A percentile compares a stretch with the other conserved stretches of the same genome.
phyloP scores from a whole-genome alignment of 2,329 filamentous ascomycete genomes.

The Paecilomyces sp. region DNA sequence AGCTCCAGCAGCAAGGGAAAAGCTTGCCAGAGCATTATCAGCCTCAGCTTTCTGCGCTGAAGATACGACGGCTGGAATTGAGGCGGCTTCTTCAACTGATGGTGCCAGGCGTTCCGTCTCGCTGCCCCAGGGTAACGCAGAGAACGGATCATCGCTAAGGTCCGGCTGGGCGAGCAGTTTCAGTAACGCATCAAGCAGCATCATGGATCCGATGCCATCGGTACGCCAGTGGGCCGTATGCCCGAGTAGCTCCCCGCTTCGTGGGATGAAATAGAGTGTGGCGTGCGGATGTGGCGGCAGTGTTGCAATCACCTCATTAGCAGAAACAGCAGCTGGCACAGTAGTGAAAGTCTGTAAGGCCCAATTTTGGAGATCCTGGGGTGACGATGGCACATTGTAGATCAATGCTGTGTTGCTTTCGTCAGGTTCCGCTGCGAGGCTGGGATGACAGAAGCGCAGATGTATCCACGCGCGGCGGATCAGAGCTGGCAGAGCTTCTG shows the following conservation, averaged over 20 bases:
- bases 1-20: constrained; percentile 11
- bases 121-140: constrained; percentile 16
- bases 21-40: constrained; percentile 9
- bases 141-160: neutral
- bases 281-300: neutral
- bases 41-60: constrained; percentile 7
- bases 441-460: neutral
- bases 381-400: neutral
- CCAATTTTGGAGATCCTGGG: neutral
- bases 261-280: neutral
- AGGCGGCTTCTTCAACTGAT: constrained; percentile 16
- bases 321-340: neutral
- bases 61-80: constrained; percentile 6
- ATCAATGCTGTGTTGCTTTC: neutral
- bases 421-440: neutral
- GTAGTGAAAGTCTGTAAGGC: neutral
- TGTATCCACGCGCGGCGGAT: neutral
- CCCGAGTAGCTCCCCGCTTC: neutral
- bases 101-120: constrained; percentile 16
- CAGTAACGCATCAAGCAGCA: neutral
- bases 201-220: neutral
- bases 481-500: neutral
- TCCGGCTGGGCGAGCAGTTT: neutral
- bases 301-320: neutral
- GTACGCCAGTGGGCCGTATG: neutral